Evolutionary conservation across 352 stramenopile species (phyloP), one percentile per base, ranked within the genome.

Genomic region (Phytophthora constricta): DNA sequence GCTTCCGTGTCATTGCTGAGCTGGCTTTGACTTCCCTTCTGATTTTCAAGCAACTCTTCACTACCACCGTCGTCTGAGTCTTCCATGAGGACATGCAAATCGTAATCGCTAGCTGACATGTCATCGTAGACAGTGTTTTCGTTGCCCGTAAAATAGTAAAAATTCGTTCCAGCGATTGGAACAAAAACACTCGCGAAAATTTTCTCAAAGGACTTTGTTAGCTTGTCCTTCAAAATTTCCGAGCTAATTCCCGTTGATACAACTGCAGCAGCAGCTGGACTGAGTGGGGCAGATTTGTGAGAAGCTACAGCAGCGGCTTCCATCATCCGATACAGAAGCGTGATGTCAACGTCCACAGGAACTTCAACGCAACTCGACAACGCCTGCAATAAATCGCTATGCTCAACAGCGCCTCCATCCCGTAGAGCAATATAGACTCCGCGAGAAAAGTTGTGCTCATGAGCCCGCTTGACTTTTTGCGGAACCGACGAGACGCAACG

Each of bases 391-490:
- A 96, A 75, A 73, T 96, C 89, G 41, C 82, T 95, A 49, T 92
- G 87, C 50, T 96, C 82, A 0, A 96, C 80, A 7, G 75, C 52
- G n/a, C 77, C 79, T 22, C 83, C 84, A 69, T 93, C 84, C 25
- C 89, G 82, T 16, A 96, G 59, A 9, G 88, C 79, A 31, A 94
- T 82, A 55, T 96, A 96, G 27, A 96, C 86, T 47, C 87, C 89
- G 51, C 88, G 84, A 43, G 89, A 95, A 53, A 96, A 96, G 47
- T 96, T 96, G 60, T 95, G 86, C 45, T 96, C 87, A 46, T 96
- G 89, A 0, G 88, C 89, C 31, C 82, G 81, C 61, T 94, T 95
- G 4, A 96, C 75, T 92, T 90, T 58, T 93, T 92, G 43, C 84
- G 77, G 59, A 94, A 96, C 14, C 78, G 79, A 50, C 64, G 61